phyloP scores from a whole-genome alignment of 345 rosid genomes.

The Psidium friedrichsthalianum region DNA sequence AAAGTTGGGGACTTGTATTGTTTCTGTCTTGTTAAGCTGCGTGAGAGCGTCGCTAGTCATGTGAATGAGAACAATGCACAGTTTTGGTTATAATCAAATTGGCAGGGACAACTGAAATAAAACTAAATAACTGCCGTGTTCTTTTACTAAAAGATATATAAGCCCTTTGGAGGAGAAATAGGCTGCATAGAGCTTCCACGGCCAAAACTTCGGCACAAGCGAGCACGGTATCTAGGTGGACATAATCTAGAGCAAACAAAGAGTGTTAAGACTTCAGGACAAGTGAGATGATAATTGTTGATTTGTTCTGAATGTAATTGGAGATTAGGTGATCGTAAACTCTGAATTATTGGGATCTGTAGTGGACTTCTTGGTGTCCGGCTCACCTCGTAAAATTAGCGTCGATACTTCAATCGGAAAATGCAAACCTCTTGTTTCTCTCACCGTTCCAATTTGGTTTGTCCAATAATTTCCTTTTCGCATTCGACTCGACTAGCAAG shows the following conservation, averaged over 20 bases:
- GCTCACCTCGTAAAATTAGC: not conserved
- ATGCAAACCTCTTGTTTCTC: not conserved
- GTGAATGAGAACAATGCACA: not conserved
- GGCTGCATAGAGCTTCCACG: constrained; percentile 34
- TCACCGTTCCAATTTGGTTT: not conserved
- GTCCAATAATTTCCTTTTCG: not conserved
- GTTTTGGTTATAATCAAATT: not conserved
- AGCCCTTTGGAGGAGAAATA: not conserved
- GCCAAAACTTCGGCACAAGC: constrained; percentile 26
- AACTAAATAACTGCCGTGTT: not conserved
- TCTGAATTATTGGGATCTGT: not conserved
- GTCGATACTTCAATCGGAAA: not conserved
- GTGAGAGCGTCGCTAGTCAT: not conserved
- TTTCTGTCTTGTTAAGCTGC: not conserved
- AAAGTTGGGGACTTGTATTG: not conserved
- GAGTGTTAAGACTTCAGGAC: not conserved
- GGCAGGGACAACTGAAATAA: not conserved
- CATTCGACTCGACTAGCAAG: not conserved
- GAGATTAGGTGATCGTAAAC: not conserved
- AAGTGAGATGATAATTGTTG: not conserved
- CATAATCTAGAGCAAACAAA: not conserved
- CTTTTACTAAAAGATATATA: not conserved
- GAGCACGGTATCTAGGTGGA: constrained; percentile 19
- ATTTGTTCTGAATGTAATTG: too few relatives aligned
- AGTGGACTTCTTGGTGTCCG: not conserved